Evolutionary conservation across 2,329 filamentous ascomycete genomes (phyloP).

Genomic region (Lachnellula occidentalis): DNA sequence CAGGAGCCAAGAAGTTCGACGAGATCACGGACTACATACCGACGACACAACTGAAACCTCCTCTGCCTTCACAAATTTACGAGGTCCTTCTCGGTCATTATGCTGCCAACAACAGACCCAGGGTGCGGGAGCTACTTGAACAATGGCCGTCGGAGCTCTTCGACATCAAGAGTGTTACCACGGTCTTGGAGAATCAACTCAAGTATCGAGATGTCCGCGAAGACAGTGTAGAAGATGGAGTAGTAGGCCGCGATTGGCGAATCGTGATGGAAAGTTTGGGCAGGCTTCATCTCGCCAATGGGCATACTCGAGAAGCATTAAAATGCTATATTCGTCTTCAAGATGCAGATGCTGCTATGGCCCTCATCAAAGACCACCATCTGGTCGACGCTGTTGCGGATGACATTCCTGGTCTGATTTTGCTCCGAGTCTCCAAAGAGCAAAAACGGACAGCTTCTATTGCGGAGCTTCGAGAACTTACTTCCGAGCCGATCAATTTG

Average conservation of each 20-base stretch:
- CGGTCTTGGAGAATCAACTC: constrained; percentile 76
- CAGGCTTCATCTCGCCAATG: constrained; percentile 75
- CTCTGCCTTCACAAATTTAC: constrained; percentile 76
- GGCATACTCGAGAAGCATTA: constrained; percentile 76
- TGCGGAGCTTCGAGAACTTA: constrained; percentile 70
- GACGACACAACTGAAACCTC: constrained; percentile 67
- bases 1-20: constrained; percentile 77
- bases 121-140: constrained; percentile 74
- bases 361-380: constrained; percentile 79
- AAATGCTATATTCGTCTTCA: constrained; percentile 86
- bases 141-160: constrained; percentile 82
- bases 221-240: constrained; percentile 69
- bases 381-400: constrained; percentile 85
- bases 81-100: constrained; percentile 88
- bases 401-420: constrained; percentile 83
- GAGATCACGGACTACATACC: constrained; percentile 86
- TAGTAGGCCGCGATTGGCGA: constrained; percentile 75
- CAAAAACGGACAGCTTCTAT: constrained; percentile 60
- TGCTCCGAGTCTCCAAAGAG: constrained; percentile 73
- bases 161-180: constrained; percentile 69
- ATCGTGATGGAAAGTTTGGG: constrained; percentile 84
- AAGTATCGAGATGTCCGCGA: constrained; percentile 68
- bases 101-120: constrained; percentile 67
- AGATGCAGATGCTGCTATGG: constrained; percentile 85
- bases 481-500: constrained; percentile 75